Percentiles rank a stretch among this genome's conserved stretches.
Conservation (phyloP, 2,329 filamentous ascomycete genomes). For the Colletotrichum sp. region DNA sequence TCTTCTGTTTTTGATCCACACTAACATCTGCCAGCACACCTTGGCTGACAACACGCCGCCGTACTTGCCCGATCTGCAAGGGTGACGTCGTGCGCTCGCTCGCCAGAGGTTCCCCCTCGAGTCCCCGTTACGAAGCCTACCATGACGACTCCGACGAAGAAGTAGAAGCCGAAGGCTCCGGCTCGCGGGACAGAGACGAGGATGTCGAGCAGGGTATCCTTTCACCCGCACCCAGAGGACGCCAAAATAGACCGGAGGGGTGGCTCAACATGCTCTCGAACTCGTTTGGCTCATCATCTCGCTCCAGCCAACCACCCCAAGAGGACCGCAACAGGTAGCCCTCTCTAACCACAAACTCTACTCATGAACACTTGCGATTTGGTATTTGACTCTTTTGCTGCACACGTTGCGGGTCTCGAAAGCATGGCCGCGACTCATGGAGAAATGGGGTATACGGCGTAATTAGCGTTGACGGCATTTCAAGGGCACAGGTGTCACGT, state of each 20-base stretch:
- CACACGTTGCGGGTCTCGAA: background rate
- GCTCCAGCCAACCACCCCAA: constrained; percentile 1
- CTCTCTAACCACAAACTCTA: background rate
- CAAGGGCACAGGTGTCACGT: background rate
- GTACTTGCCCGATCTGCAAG: constrained; percentile 99
- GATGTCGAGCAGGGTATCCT: constrained; percentile 51
- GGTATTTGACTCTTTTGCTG: background rate
- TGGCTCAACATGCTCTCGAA: constrained; percentile 45
- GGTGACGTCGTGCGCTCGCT: constrained; percentile 86
- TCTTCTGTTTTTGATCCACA: background rate
- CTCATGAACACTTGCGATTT: background rate
- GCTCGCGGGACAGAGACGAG: constrained; percentile 32
- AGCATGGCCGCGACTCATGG: background rate
- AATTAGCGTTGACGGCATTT: background rate
- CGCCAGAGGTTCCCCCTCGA: constrained; percentile 56
- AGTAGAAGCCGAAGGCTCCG: constrained; percentile 37
- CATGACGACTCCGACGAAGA: constrained; percentile 58
- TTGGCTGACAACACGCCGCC: constrained; percentile 92
- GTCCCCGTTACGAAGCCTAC: constrained; percentile 59
- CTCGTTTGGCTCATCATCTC: constrained; percentile 22
- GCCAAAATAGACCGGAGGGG: constrained; percentile 31
- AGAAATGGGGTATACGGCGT: constrained; percentile 11
- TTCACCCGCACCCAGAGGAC: constrained; percentile 23
- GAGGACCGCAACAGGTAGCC: constrained; percentile 16
- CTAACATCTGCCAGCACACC: constrained; percentile 70